phyloP scores from a whole-genome alignment of 2,329 filamentous ascomycete genomes.

The Clarireedia sp. region DNA sequence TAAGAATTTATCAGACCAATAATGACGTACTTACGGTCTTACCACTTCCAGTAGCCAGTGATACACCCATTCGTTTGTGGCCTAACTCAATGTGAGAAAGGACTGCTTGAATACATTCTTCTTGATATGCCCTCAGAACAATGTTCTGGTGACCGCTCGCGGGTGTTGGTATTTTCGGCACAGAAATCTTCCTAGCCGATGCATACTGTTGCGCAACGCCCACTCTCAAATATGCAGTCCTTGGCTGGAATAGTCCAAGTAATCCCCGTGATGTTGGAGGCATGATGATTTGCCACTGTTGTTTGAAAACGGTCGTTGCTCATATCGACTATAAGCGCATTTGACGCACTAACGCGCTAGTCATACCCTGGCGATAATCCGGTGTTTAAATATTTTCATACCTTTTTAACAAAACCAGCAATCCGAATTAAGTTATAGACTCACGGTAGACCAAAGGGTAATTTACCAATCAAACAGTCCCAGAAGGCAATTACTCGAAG shows the following conservation, averaged over 20 bases:
- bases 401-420: no score
- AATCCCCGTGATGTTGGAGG: slow-evolving; percentile 26
- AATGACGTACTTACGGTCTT: slow-evolving; percentile 59
- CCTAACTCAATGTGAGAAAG: slow-evolving; percentile 60
- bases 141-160: slow-evolving; percentile 31
- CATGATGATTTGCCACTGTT: slow-evolving; percentile 16
- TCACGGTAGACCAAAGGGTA: no score
- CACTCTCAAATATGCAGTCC: background rate
- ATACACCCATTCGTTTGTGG: slow-evolving; percentile 74
- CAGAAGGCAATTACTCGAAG: background rate
- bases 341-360: background rate
- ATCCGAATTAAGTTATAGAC: no score
- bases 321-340: background rate
- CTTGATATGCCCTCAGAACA: slow-evolving; percentile 73
- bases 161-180: background rate
- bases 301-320: background rate
- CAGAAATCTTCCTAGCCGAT: slow-evolving; percentile 7
- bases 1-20: background rate
- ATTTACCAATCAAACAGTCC: no score
- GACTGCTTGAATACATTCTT: slow-evolving; percentile 83
- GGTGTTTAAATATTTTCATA: no score
- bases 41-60: slow-evolving; percentile 78
- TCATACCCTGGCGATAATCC: no score
- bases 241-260: background rate
- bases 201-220: slow-evolving; percentile 10